These are phyloP conservation scores for Pseudocercospora eumusae DNA, from an alignment of 2,329 filamentous ascomycete species.

Conservation along the genomic window DNA sequence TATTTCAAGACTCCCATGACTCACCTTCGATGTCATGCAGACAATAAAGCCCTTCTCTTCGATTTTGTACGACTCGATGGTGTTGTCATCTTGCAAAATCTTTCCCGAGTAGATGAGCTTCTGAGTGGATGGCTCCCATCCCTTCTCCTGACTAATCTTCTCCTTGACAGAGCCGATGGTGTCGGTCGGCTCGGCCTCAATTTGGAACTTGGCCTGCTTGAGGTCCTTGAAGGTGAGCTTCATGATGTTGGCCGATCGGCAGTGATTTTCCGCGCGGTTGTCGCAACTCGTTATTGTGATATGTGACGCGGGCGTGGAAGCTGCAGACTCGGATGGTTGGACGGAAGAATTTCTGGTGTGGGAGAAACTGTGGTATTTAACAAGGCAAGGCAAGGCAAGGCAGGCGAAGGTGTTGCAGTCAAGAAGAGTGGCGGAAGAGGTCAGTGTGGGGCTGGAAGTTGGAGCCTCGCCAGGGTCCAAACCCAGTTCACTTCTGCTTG, in stretches of 20 bases:
- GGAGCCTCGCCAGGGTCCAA: background rate
- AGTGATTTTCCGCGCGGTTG: background rate
- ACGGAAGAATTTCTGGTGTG: background rate
- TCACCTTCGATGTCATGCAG: slow-evolving; percentile 95
- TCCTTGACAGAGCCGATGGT: slow-evolving; percentile 88
- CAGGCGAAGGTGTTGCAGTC: background rate
- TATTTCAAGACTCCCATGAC: background rate
- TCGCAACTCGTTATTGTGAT: slow-evolving; percentile 11
- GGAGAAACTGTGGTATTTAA: background rate
- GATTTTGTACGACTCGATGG: slow-evolving; percentile 94
- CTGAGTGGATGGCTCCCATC: slow-evolving; percentile 85
- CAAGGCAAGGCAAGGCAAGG: background rate
- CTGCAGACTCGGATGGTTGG: background rate
- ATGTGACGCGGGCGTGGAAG: slow-evolving; percentile 1
- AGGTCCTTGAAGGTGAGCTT: slow-evolving; percentile 83
- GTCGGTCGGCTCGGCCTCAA: slow-evolving; percentile 91
- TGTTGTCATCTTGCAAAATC: slow-evolving; percentile 96
- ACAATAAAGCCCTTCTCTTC: slow-evolving; percentile 99
- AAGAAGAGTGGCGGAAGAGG: slow-evolving; percentile 12
- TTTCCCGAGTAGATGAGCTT: slow-evolving; percentile 99
- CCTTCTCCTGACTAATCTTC: slow-evolving; percentile 88
- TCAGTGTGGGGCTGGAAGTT: slow-evolving; percentile 11
- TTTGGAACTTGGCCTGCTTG: slow-evolving; percentile 97
- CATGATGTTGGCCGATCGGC: slow-evolving; percentile 54
- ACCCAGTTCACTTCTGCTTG: slow-evolving; percentile 1